These are phyloP conservation scores for Naganishia cerealis DNA, from an alignment of 1,284 basidiomycete genomes.

Conservation along the genomic window DNA sequence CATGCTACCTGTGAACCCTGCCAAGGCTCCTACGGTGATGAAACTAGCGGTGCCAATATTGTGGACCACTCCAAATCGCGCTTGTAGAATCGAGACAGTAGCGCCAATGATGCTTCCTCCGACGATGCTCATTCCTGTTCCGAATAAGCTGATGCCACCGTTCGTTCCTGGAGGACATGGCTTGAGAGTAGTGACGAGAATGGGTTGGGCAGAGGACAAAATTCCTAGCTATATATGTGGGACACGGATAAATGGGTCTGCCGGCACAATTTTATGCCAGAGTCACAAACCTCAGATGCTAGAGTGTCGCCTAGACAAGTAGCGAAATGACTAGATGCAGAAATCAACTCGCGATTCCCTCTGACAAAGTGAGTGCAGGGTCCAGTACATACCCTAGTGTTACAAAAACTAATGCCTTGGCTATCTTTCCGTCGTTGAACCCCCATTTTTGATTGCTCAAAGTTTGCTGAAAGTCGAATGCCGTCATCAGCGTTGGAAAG, in stretches of 20 bases:
- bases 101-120: conserved; percentile 75
- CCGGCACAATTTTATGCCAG: conserved; percentile 32
- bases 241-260: conserved; percentile 34
- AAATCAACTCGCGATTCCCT: background rate
- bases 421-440: background rate
- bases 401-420: conserved; percentile 60
- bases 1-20: conserved; percentile 73
- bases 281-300: conserved; percentile 60
- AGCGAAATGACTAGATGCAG: conserved; percentile 65
- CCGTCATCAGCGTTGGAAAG: background rate
- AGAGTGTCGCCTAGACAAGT: conserved; percentile 81
- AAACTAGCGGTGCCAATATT: conserved; percentile 59
- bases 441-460: background rate
- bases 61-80: conserved; percentile 56
- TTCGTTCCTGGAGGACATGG: conserved; percentile 86
- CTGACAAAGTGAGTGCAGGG: background rate
- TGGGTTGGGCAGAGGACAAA: conserved; percentile 66
- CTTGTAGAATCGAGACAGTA: conserved; percentile 65
- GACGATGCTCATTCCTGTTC: conserved; percentile 68
- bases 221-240: conserved; percentile 66
- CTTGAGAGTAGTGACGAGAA: conserved; percentile 71
- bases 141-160: conserved; percentile 75
- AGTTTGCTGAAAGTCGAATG: conserved; percentile 56
- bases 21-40: conserved; percentile 41
- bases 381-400: conserved; percentile 66